Evolutionary conservation across 768 basidiomycete genomes (phyloP), one percentile per base, ranked within the genome.

Genomic region (Multifurca ochricompacta): DNA sequence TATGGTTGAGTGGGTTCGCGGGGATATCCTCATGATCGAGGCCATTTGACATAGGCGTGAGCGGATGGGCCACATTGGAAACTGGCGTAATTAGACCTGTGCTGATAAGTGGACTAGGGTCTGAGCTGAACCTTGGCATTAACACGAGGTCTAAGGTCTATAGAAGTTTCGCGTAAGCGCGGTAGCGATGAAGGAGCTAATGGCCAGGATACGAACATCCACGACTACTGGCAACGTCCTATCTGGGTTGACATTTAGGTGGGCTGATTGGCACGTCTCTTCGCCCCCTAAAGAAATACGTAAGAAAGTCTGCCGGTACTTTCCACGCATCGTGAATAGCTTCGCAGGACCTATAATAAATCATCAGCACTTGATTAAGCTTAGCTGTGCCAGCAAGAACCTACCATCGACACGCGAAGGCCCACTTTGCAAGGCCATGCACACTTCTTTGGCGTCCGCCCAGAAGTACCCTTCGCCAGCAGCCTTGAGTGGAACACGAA

Each of bases 381-480:
- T 27, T 9, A n/a, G 25, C 18, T 34, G 2, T 6, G 14, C 16
- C 16, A 46, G 23, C n/a, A 8, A 56, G 6, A 6, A 43, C 62
- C 42, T 50, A 84, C 86, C 86, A 65, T 89, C 86, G 48, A 89
- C 81, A 56, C 83, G 73, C 10, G 81, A 77, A 10, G 85, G 80
- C 23, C 81, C 73, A 0, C 65, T 60, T 65, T 89, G 86, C 21
- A 88, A 72, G 54, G 73, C 72, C 11, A 76, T 69, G 42, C 76
- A 74, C 71, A 89, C 70, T 32, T 85, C 79, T 58, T 74, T 73
- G 2, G 85, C 83, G 63, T 85, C 79, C 6, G 79, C 85, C 86
- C 86, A 88, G 61, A 75, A 84, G 4, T 81, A 79, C 59, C 78
- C 81, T 34, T 73, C 72, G 4, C 70, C 68, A 3, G 74, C 71